Percentiles rank a stretch among this genome's conserved stretches.
Evolutionary conservation across 495 filamentous ascomycete genomes (phyloP).

Genomic region (Penicillium nucicola): DNA sequence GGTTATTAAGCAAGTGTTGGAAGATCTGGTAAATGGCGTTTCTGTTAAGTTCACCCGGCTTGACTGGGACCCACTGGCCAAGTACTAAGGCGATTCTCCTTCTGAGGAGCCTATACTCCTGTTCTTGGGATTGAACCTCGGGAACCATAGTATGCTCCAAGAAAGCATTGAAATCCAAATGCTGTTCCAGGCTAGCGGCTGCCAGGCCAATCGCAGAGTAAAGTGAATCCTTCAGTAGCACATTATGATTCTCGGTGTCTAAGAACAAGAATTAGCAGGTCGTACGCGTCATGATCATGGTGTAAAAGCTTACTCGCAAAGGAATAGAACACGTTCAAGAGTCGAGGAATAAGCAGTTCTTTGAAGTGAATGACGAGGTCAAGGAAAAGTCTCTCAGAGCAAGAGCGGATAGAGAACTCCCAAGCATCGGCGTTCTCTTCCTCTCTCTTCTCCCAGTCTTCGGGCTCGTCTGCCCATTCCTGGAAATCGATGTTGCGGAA

Average conservation of each 20-base stretch:
- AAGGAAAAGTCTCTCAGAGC: constrained; percentile 89
- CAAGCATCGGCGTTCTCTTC: constrained; percentile 74
- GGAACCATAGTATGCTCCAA: constrained; percentile 68
- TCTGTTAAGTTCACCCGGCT: constrained; percentile 58
- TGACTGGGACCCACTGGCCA: constrained; percentile 83
- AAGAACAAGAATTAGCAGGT: neutral
- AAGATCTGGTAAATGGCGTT: constrained; percentile 85
- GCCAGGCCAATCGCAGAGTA: constrained; percentile 90
- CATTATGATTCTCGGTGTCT: constrained; percentile 59
- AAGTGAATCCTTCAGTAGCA: constrained; percentile 85
- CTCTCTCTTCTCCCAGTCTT: constrained; percentile 87
- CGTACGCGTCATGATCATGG: neutral
- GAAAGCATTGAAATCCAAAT: constrained; percentile 79
- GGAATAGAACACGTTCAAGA: constrained; percentile 74
- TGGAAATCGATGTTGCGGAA: constrained; percentile 81
- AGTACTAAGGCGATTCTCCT: constrained; percentile 83
- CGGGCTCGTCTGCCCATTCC: constrained; percentile 88
- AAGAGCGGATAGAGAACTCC: constrained; percentile 86
- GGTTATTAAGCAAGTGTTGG: constrained; percentile 75
- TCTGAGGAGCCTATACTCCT: constrained; percentile 81
- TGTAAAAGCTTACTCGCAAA: constrained; percentile 55
- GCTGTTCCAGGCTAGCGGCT: constrained; percentile 64
- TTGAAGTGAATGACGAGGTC: constrained; percentile 88
- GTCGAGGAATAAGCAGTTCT: constrained; percentile 66
- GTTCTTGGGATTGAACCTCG: constrained; percentile 73